Evolutionary conservation across 1,284 basidiomycete species (phyloP), one percentile per base, ranked within the genome.

Genomic region (Cutaneotrichosporon spelunceum): DNA sequence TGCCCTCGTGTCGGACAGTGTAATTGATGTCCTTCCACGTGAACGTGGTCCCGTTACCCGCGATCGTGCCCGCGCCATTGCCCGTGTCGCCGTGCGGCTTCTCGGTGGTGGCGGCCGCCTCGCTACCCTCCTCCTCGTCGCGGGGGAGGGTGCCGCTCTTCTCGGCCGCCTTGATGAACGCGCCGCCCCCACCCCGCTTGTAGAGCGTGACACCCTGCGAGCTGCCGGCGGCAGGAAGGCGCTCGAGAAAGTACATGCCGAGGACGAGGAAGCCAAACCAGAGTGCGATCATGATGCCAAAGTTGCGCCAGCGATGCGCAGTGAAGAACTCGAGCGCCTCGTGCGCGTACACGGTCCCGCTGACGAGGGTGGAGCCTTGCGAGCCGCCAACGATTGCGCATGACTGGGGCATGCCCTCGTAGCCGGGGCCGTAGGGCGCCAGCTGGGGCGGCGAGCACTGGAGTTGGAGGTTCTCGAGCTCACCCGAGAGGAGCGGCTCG

Each of bases 21-120:
- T 83, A 83, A 11, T 65, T 70, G 23, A 83, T 70, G 59, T 81
- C 70, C 65, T 78, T 74, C 78, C 81, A 83, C 16, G 76, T 82
- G 69, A 79, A 82, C 3, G 61, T 66, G 29, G 61, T 65, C 3
- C 39, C 19, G 19, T 7, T 50, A 21, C 52, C 57, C 30, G 29
- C 29, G 42, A 59, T 52, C 14, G 33, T 30, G n/a, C 27, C 50
- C 29, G 16, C 29, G 47, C 21, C 27, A 14, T 36, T 21, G 11
- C 29, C 21, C 30, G 27, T n/a, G n/a, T n/a, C 50, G 50, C 54
- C 62, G 26, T 50, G 47, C 9, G 62, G 29, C 45, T 57, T 58
- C 39, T 56, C 57, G 24, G 34, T 29, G 4, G 52, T 52, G 30
- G 54, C 48, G 26, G 42, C 33, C 26, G 19, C 60, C 36, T 65